Conservation (phyloP, 2,329 filamentous ascomycete species). For the Laburnicola sp. region DNA sequence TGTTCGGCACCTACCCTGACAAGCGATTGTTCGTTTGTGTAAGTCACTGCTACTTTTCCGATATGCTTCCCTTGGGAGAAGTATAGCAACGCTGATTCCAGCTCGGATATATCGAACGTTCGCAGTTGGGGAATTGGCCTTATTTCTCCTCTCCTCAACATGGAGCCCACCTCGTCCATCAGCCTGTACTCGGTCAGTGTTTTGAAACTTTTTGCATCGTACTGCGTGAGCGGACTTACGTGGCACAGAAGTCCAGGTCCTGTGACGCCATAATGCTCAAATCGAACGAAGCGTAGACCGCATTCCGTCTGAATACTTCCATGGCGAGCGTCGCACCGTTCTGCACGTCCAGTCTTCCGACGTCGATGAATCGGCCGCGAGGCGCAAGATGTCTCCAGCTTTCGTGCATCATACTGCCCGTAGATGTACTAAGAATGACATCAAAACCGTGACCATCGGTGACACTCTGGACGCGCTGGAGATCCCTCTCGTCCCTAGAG, state of each 20-base stretch:
- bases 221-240: conserved; percentile 1
- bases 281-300: conserved; percentile 19
- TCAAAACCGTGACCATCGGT: conserved; percentile 34
- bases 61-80: conserved; percentile 44
- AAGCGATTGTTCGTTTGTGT: conserved; percentile 5
- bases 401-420: conserved; percentile 24
- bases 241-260: conserved; percentile 3
- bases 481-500: neutral
- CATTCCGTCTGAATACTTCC: conserved; percentile 9
- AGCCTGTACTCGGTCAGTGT: conserved; percentile 12
- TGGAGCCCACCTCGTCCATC: neutral
- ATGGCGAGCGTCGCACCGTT: neutral
- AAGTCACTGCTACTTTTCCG: conserved; percentile 46
- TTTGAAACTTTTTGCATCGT: conserved; percentile 10
- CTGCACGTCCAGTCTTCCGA: conserved; percentile 12
- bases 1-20: no score
- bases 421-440: conserved; percentile 29
- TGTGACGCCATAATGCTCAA: no score
- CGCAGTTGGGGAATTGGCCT: conserved; percentile 13
- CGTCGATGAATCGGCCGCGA: conserved; percentile 31
- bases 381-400: conserved; percentile 25
- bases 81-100: conserved; percentile 32
- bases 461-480: neutral
- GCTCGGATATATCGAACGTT: conserved; percentile 25
- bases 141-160: conserved; percentile 1